Evolutionary conservation across 140 eudicot genomes (phyloP), one percentile per base, ranked within the genome.

Genomic region (Bidens hawaiensis): DNA sequence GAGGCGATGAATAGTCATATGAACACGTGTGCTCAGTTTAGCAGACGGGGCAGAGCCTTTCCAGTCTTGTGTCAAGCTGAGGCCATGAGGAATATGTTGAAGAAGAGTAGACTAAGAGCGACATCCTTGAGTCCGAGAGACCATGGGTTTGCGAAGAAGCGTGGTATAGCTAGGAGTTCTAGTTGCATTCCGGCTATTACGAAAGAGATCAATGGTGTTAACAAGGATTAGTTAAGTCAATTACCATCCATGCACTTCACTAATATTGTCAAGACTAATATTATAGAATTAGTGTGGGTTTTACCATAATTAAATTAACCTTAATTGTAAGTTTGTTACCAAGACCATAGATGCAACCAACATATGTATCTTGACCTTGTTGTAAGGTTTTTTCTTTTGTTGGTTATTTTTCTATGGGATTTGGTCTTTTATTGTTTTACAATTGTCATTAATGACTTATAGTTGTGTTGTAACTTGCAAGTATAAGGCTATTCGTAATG

Each of bases 21-120:
- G 85, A 82, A 70, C 62, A 83, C 94, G 1, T 87, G 96, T 47
- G 79, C 71, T 6, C 76, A 79, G 81, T 91, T 91, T 45, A 91
- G 87, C 40, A 78, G 80, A 60, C 75, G 78, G 21, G 95, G 86
- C 2, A 71, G 98, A 75, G 95, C 98, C 17, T 91, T 75, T n/a
- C 98, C 98, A 0, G 96, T 91, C n/a, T n/a, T 91, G 22, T 78
- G 76, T 63, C 98, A 91, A 73, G 98, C 98, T 5, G 77, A 84
- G 64, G 96, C 94, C 54, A 91, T 91, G 98, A 76, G 91, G 36
- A 81, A 91, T 60, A 43, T 91, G 5, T 74, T 91, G 82, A 84
- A 86, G 77, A 91, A 80, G 75, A 83, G 79, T 1, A 69, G 56
- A 33, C 62, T 53, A 6, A 54, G 95, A 45, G 84, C 73, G 5